Base-by-base conservation (phyloP, 2,329 filamentous ascomycete species). In the Claviceps sp. region DNA sequence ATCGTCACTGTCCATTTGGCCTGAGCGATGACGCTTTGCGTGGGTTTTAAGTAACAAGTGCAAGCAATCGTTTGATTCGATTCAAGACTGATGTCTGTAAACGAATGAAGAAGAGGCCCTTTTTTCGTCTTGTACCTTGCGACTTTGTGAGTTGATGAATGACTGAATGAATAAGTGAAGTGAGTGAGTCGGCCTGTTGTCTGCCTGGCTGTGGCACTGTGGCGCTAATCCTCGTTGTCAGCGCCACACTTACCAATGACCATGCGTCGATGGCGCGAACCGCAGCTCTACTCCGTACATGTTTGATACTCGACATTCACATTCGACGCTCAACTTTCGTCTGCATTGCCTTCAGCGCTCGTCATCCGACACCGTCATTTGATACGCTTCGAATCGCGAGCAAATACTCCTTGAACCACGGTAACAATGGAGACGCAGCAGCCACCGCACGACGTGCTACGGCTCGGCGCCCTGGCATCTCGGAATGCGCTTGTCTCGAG, bases 1-100 rank as follows among this genome's bases (percentile, higher is more conserved):
- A 49, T 81, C 73, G 45, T 73, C 65, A 6, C 68, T 63, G 49
- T 66, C 63, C 63, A 67, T 66, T 8, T 43, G 41, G 13, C 1
- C 30, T 24, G 7, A 14, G 41, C 3, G 4, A 2, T 7, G 13
- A 24, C 6, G 6, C 16, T 18, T 18, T 22, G 26, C 14, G n/a
- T 11, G 30, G 9, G 11, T 34, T 11, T 34, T 34, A 1, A 34
- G 30, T 11, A 34, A 11, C 30, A 34, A 34, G 30, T 34, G 9
- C 9, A 11, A 34, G 30, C 3, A 34, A 34, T 34, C 4, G 30
- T 34, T 34, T 34, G 30, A 34, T 11, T 34, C 9, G 9, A 34
- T 34, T 34, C 8, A 5, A 8, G 8, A 26, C 5, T 18, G 9
- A 36, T 4, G 14, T 47, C 11, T 20, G 46, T 22, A 20, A 24